Base-by-base conservation (phyloP, 768 basidiomycete species). In the Tephrocybe sp. region DNA sequence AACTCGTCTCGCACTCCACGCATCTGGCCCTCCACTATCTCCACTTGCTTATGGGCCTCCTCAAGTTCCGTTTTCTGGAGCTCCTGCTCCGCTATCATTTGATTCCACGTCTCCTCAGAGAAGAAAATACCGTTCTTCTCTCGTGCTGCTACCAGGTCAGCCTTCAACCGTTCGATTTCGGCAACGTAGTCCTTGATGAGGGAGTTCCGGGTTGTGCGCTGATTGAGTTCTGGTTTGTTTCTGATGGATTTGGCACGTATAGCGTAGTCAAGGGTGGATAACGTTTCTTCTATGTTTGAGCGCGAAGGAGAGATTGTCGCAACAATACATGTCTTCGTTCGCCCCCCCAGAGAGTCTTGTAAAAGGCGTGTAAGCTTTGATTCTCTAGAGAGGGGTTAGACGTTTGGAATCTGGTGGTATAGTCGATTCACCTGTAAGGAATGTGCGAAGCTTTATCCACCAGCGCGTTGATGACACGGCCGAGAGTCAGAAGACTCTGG, bases 271-370 rank as follows among this genome's bases (percentile, higher is more conserved):
- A 99, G 85, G 0, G 97, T 99, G 2, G 95, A 97, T 16, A 97
- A 80, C 0, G 97, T 98, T 69, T 98, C 97, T 67, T 99, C 97
- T 72, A 96, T 80, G 63, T 96, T 98, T 21, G 85, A 90, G 19
- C 91, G 84, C 4, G 92, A 90, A 1, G 97, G 96, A 8, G 93
- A 96, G 60, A 98, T 83, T 5, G 97, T 98, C 0, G 95, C 97
- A 54, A 99, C 90, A 62, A 99, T 93, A 60, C 93, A 96, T 0
- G 97, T 99, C 71, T 98, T 98, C 5, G 97, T 99, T 26, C 86
- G 81, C 0, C 97, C 97, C 5, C 97, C 97, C 4, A 99, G 78
- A n/a, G 97, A 99, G 69, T 99, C 97, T 86, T 98, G 96, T 4
- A 99, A 79, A 9, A 99, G 78, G 28, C 97, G 90, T 12, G 97